Evolutionary conservation across 2,329 filamentous ascomycete species (phyloP), one percentile per base, ranked within the genome.

Genomic region (Decorospora gaudefroyi): DNA sequence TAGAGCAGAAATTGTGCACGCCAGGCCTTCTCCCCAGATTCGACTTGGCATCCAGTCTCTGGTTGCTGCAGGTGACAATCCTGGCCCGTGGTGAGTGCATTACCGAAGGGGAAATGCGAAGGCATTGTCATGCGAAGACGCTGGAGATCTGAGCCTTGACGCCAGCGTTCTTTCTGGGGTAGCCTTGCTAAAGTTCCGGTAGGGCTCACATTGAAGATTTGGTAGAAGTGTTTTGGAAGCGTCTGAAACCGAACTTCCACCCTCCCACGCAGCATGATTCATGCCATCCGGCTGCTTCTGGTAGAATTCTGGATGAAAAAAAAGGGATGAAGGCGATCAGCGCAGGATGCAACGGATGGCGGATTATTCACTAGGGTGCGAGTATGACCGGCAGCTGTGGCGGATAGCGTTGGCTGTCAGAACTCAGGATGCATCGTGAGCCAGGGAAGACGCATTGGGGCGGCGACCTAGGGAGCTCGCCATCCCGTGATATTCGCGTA

Each of bases 331-430:
- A 60, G 53, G 49, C 53, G 54, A 64, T 65, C 60, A 57, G 49
- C 55, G 48, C 55, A 58, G 55, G 55, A 60, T 53, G 45, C 46
- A 32, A 46, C 53, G 49, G 51, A 56, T 42, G 54, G 50, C 49
- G 52, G 52, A 49, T 47, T 52, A 41, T 56, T 53, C 47, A 41
- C 55, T 47, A 39, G 57, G 61, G 56, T 62, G 49, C 43, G n/a
- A 51, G 56, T 41, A 66, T 65, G 63, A 63, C 61, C 42, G 60
- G 60, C 62, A 67, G 50, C 43, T 43, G 53, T 57, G 55, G 59
- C 56, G 62, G 56, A 42, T 52, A 53, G 56, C 55, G 47, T 46
- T 57, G 51, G 50, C 37, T 49, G 44, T 40, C 53, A 51, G 41
- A 36, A 32, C 42, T 40, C 53, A 51, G 41, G 38, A 32, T 44